These are phyloP conservation scores for Calocybe indica DNA, from an alignment of 768 basidiomycete species.

Conservation along the genomic window DNA sequence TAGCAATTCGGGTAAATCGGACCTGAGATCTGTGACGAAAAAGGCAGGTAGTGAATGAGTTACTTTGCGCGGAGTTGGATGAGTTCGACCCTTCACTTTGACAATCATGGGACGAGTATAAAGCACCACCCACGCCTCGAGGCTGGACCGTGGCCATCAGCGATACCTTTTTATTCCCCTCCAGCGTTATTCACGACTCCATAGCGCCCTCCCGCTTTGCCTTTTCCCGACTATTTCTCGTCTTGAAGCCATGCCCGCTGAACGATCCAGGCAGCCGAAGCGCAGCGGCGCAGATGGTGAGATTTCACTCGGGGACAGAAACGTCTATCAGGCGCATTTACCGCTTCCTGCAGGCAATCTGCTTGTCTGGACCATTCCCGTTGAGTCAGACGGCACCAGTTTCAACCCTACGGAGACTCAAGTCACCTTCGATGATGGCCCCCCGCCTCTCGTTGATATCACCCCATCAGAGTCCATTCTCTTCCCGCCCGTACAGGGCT, in stretches of 20 bases:
- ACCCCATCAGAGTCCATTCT: conserved; percentile 40
- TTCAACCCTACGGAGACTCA: conserved; percentile 59
- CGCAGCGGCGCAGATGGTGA: conserved; percentile 29
- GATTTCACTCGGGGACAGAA: too few species aligned
- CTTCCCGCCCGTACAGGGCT: conserved; percentile 47
- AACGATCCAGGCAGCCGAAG: conserved; percentile 35
- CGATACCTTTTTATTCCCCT: conserved; percentile 16
- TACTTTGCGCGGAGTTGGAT: conserved; percentile 14
- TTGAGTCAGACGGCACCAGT: conserved; percentile 36
- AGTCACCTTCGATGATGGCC: conserved; percentile 46
- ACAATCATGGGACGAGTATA: conserved; percentile 16
- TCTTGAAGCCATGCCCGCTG: conserved; percentile 37
- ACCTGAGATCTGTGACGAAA: conserved; percentile 13
- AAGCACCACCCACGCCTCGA: conserved; percentile 15
- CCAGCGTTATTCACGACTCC: conserved; percentile 13
- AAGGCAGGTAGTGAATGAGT: conserved; percentile 12
- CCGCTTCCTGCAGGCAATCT: conserved; percentile 27
- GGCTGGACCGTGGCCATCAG: conserved; percentile 14
- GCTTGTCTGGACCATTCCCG: conserved; percentile 39
- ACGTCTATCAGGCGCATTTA: conserved; percentile 4
- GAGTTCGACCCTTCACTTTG: conserved; percentile 10
- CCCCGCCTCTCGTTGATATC: conserved; percentile 28
- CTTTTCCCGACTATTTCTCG: conserved; percentile 6
- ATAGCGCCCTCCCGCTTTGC: conserved; percentile 7
- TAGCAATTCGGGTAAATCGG: conserved; percentile 9